These are phyloP conservation scores for Alternaria sp. DNA, from an alignment of 2,329 filamentous ascomycete species.

Conservation along the genomic window DNA sequence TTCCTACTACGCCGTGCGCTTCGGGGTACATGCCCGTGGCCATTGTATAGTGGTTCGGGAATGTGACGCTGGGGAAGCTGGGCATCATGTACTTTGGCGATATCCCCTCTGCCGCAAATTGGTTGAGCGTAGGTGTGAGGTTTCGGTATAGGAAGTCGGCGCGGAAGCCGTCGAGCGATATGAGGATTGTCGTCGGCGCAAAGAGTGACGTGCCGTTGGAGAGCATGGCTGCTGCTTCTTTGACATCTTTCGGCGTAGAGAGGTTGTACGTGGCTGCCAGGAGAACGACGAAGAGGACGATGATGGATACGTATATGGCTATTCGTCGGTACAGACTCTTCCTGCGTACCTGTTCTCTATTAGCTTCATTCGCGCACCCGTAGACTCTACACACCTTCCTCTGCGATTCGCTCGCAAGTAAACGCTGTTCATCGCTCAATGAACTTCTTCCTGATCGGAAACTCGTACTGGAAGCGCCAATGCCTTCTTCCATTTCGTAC, in stretches of 20 bases:
- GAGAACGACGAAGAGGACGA: conserved; percentile 62
- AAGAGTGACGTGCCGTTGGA: conserved; percentile 90
- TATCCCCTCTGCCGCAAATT: conserved; percentile 80
- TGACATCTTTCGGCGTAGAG: conserved; percentile 46
- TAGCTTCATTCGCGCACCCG: conserved; percentile 46
- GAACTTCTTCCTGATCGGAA: conserved; percentile 46
- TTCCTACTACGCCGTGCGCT: conserved; percentile 89
- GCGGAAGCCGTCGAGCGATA: conserved; percentile 94
- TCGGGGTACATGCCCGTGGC: conserved; percentile 93
- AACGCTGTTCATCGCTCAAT: conserved; percentile 56
- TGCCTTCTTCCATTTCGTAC: conserved; percentile 90
- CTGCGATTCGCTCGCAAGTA: conserved; percentile 60
- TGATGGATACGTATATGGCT: conserved; percentile 53
- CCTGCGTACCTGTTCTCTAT: conserved; percentile 28
- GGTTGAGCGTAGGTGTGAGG: conserved; percentile 80
- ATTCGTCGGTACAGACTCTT: conserved; percentile 50
- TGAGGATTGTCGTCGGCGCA: conserved; percentile 87
- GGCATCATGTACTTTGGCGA: conserved; percentile 93
- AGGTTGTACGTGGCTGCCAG: conserved; percentile 64
- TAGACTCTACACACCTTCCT: conserved; percentile 33
- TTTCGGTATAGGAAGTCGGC: conserved; percentile 88
- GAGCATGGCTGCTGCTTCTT: conserved; percentile 43
- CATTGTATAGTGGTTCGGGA: conserved; percentile 92
- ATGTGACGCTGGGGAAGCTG: conserved; percentile 94
- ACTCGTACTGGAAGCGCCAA: conserved; percentile 63